A percentile compares a stretch with the other conserved stretches of the same genome.
Conservation (phyloP, 2,329 filamentous ascomycete genomes). For the Talaromyces sp. region DNA sequence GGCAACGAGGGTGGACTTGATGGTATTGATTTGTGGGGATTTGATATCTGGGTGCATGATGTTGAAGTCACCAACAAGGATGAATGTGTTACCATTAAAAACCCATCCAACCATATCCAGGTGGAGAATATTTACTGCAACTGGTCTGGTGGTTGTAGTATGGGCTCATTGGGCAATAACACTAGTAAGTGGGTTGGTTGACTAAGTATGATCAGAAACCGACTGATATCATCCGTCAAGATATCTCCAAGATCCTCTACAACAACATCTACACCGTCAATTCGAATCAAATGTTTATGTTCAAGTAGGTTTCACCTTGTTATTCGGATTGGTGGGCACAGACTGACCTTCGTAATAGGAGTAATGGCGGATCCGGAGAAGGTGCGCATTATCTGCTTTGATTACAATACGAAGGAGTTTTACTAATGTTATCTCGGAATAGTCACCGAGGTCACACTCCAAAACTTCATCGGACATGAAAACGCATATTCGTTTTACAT, state of each 20-base stretch:
- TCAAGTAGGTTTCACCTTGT: neutral
- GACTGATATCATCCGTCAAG: neutral
- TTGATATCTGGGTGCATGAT: conserved; percentile 24
- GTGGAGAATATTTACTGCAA: conserved; percentile 17
- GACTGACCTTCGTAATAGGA: neutral
- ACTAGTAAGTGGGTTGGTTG: neutral
- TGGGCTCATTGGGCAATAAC: conserved; percentile 11
- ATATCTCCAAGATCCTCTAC: conserved; percentile 13
- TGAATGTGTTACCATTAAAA: conserved; percentile 23
- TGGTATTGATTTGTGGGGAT: conserved; percentile 25
- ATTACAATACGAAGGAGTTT: neutral
- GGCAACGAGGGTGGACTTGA: conserved; percentile 49
- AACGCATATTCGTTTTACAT: conserved; percentile 16
- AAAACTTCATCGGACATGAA: conserved; percentile 14
- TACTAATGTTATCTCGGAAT: neutral
- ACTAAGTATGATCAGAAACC: neutral
- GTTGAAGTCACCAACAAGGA: conserved; percentile 24
- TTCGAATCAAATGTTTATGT: conserved; percentile 17
- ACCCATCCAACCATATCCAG: conserved; percentile 12
- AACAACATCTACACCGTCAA: conserved; percentile 15
- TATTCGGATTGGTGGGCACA: neutral
- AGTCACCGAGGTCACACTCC: conserved; percentile 12
- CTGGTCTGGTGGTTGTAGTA: conserved; percentile 15
- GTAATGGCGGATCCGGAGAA: conserved; percentile 14
- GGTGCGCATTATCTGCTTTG: neutral